Evolutionary conservation across 2,329 filamentous ascomycete species (phyloP), one percentile per base, ranked within the genome.

Genomic region (Orbilia quercus): DNA sequence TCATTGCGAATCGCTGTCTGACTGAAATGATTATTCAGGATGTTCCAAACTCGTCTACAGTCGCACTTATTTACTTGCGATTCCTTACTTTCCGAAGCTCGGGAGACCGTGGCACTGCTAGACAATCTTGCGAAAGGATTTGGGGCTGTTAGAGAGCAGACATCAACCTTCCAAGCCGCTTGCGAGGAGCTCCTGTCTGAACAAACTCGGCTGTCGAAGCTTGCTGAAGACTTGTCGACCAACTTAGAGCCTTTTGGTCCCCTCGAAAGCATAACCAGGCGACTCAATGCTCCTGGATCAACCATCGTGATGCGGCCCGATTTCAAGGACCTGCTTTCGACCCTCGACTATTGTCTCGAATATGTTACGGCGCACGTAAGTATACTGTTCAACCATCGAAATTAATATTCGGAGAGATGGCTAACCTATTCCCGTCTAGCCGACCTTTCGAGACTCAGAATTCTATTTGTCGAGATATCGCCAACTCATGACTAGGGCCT

Each of bases 211-310:
- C 85, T 97, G 42, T 88, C 91, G 74, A 86, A 85, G 76, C 85
- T 99, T 44, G 92, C 92, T 1, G 88, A 96, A 76, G 89, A 92
- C 69, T 90, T 99, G 65, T 90, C 91, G 23, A 90, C 91, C 22
- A 96, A 97, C 77, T 83, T 97, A n/a, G 89, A 93, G 79, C 97
- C 96, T 81, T 99, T 99, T 80, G 88, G 90, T 18, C 97, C 96
- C 79, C 85, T 99, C 4, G 95, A 99, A 75, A 92, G 90, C 50
- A 92, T 94, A 72, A 96, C 92, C 0, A 87, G 93, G 63, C 87
- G 92, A 12, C 86, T 99, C 67, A 98, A 98, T 82, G 93, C 93
- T 0, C 93, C 95, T 0, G 92, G 93, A 0, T 93, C 94, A 18
- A 89, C 91, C 53, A 92, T 96, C 63, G 93, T 97, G 14, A 90